Evolutionary conservation across 192 early-diverging fungal species (phyloP), one percentile per base, ranked within the genome.

Genomic region (Backusella parvicylindrica): DNA sequence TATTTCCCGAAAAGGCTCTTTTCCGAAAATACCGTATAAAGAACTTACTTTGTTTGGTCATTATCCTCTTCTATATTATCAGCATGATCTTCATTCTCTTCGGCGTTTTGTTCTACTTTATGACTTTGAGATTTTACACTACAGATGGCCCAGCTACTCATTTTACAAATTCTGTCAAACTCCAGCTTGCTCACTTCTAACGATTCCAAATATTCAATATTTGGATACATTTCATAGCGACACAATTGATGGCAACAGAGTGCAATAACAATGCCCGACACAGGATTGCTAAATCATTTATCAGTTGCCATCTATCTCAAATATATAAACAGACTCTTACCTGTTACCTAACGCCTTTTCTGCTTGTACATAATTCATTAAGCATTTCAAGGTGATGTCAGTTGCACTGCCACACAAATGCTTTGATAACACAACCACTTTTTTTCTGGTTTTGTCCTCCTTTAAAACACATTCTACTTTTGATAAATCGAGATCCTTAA

Each of bases 341-440:
- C 41, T 80, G 67, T 63, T 71, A 73, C 71, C 77, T 11, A 71
- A 68, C 15, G 71, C 53, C 67, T 60, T 65, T 73, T 85, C 82
- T 11, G 86, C 68, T 11, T 81, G 69, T 6, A 75, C 72, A 72
- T 87, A 89, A 66, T 88, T 82, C 35, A 85, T 82, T 11, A 95
- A 72, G 36, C 94, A 94, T 68, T 88, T 89, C 28, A 97, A 81
- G 0, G 94, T 92, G 33, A 96, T 82, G 79, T 97, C 96, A 0
- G 96, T 96, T 6, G 95, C 96, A 13, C 88, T 86, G 32, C 96
- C 96, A 83, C 96, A 97, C 63, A 97, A 85, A 80, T 97, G 96
- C 76, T 97, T 97, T 12, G 95, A 96, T 53, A 90, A 82, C 2
- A 87, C 91, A 5, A 95, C 88, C n/a, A 94, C 80, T 9, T 84